Percentiles rank a stretch among this genome's conserved stretches.
Evolutionary conservation across 768 basidiomycete species (phyloP).

Genomic region (Suillus fuscotomentosus): DNA sequence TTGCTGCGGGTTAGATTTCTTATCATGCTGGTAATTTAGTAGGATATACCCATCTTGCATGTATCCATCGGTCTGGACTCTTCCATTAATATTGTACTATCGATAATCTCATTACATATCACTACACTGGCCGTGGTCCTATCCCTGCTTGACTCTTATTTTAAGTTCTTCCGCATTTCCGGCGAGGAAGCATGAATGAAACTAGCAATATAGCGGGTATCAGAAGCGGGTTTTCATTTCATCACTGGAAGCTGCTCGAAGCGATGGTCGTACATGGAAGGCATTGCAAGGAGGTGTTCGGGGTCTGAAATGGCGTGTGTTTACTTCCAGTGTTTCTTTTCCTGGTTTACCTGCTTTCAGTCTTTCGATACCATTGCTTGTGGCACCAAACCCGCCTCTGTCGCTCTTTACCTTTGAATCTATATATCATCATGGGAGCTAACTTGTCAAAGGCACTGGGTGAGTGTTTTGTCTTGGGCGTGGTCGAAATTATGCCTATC

Average conservation of each 20-base stretch:
- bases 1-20: constrained; percentile 11
- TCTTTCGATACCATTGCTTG: constrained; percentile 28
- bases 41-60: constrained; percentile 1
- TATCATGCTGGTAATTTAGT: background rate
- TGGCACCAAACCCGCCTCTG: constrained; percentile 36
- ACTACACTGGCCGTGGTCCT: background rate
- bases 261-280: background rate
- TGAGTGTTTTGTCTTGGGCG: constrained; percentile 30
- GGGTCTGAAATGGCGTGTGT: constrained; percentile 25
- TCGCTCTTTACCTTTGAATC: constrained; percentile 62
- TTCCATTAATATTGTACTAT: background rate
- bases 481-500: background rate
- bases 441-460: constrained; percentile 85
- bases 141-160: background rate
- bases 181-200: background rate
- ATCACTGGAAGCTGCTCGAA: background rate
- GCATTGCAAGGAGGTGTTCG: constrained; percentile 17
- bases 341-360: constrained; percentile 7
- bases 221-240: background rate
- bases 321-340: constrained; percentile 3
- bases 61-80: background rate
- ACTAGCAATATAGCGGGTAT: background rate
- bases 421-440: constrained; percentile 63
- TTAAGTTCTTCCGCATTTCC: background rate
- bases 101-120: background rate